Conservation (phyloP, 768 basidiomycete genomes). For the Galerina marginata region DNA sequence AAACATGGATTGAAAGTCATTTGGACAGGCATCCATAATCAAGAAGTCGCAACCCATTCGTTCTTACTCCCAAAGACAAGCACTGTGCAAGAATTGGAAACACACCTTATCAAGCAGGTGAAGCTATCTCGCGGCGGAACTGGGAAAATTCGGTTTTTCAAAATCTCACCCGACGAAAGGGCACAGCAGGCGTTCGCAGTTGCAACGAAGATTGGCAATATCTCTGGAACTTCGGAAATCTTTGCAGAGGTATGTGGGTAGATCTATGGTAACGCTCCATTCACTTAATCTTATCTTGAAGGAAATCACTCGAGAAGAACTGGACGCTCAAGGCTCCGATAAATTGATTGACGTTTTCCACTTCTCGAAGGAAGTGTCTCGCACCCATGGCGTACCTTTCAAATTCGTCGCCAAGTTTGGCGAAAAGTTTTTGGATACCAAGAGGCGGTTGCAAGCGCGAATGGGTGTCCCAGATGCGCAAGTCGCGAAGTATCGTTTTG, state of each 20-base stretch:
- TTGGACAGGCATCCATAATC: neutral
- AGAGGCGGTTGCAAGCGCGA: neutral
- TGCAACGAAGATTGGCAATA: neutral
- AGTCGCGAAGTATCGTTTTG: neutral
- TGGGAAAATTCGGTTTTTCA: neutral
- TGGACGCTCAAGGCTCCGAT: neutral
- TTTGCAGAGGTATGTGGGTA: neutral
- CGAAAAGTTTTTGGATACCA: neutral
- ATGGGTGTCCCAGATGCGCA: neutral
- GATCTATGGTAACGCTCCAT: neutral
- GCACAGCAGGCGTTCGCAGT: neutral
- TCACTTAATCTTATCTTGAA: neutral
- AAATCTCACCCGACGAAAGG: neutral
- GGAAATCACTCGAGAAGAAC: neutral
- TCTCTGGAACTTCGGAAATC: neutral
- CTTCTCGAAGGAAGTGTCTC: neutral
- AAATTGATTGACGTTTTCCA: slow-evolving; percentile 1
- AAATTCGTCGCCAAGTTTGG: neutral
- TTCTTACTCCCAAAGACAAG: neutral
- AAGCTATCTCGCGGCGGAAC: neutral
- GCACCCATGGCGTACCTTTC: neutral
- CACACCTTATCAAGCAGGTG: neutral
- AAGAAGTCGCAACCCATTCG: neutral
- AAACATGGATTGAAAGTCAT: neutral
- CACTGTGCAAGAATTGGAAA: neutral